Evolutionary conservation across 495 filamentous ascomycete genomes (phyloP), one percentile per base, ranked within the genome.

Genomic region (Sphaerosporella brunnea): DNA sequence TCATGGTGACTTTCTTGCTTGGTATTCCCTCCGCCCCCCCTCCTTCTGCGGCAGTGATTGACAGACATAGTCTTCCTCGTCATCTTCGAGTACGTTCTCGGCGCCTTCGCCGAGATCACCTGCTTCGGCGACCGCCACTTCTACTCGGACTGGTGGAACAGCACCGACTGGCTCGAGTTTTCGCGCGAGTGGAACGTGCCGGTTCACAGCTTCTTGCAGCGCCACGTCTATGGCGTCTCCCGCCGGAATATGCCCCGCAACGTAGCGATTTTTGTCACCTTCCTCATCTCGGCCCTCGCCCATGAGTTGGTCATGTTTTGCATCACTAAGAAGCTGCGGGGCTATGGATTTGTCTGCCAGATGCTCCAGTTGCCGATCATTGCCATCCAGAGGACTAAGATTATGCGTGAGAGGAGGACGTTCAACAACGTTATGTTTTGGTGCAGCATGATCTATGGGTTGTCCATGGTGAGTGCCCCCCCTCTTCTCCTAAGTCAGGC

Each of bases 251-350:
- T 90, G 53, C 83, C 81, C 36, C 72, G 82, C 24, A 74, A 77
- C 1, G 69, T 82, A 36, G 88, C 90, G 16, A 94, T 84, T 45
- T 66, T 88, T 47, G 83, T 93, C 51, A 96, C 90, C 8, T 97
- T 97, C 61, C 64, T 97, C 36, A 80, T 95, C 56, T 82, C 77
- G 56, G 79, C 90, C 30, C 50, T 90, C 15, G 87, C 84, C 16
- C 90, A 97, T 62, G 90, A 97, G 62, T 73, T 97, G 24, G 83
- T 97, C 50, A 90, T 97, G 84, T 84, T 82, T 25, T 95, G 88
- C 60, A 96, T 97, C 62, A 95, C 88, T 39, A 87, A 95, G 68
- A 96, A 97, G 64, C 67, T 97, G 32, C 70, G 90, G 23, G 90
- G 90, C 0, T 96, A 96, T 60, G 90, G 90, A 4, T 92, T 94